Percentiles rank a stretch among this genome's conserved stretches.
phyloP scores from a whole-genome alignment of 306 rosid genomes.

The Quercus gilva region DNA sequence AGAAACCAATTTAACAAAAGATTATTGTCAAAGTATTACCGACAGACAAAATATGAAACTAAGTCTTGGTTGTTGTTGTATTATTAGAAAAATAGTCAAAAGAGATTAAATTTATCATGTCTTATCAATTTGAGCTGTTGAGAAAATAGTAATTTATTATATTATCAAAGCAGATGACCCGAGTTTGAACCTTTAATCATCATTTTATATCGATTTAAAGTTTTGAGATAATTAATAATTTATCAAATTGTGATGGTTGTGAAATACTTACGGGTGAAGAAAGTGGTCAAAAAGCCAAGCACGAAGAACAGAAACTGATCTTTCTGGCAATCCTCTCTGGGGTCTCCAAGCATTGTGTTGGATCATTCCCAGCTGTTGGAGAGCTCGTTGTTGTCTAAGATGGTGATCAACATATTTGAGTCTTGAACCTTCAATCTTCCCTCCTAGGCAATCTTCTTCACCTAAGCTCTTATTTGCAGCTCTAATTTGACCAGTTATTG shows the following conservation, averaged over 20 bases:
- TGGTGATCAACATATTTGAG: slow-evolving; percentile 90
- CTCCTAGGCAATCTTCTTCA: slow-evolving; percentile 73
- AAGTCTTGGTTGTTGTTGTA: neutral
- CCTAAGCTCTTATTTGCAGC: slow-evolving; percentile 78
- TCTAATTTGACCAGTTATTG: slow-evolving; percentile 68
- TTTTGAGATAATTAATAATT: neutral
- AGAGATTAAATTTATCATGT: too few species aligned
- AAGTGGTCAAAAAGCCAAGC: slow-evolving; percentile 99
- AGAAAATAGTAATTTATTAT: too few species aligned
- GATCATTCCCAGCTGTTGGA: slow-evolving; percentile 96
- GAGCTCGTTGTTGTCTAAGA: slow-evolving; percentile 86
- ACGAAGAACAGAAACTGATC: slow-evolving; percentile 95
- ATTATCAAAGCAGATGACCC: too few species aligned
- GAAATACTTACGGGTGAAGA: slow-evolving; percentile 84
- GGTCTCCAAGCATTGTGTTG: slow-evolving; percentile 99
- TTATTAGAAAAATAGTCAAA: too few species aligned
- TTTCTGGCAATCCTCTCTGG: slow-evolving; percentile 91
- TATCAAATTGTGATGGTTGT: neutral
- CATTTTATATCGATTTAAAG: too few species aligned
- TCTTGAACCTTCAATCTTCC: slow-evolving; percentile 79
- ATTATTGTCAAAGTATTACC: too few species aligned
- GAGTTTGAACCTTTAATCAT: too few species aligned
- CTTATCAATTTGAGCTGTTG: too few species aligned
- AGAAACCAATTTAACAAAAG: neutral
- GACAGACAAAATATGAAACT: too few species aligned